Evolutionary conservation across 148 eudicot species (phyloP), one percentile per base, ranked within the genome.

Genomic region (Linanthus parryae): DNA sequence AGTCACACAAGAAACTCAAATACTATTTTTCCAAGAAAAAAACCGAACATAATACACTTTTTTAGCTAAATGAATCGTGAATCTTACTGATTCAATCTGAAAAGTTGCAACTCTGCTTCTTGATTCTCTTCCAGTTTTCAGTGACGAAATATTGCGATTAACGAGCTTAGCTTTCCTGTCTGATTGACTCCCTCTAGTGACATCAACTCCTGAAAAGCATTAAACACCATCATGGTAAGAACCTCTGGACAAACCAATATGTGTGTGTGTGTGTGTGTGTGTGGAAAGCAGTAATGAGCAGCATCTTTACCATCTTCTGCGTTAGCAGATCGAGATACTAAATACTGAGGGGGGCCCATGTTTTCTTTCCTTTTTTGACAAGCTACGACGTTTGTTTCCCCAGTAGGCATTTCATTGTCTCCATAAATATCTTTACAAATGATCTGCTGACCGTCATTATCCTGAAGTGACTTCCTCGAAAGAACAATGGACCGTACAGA

Each of bases 51-150:
- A 67, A 43, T 33, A 65, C 28, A 17, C 19, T 6, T 14, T 23
- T 23, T 14, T n/a, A 41, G 27, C 11, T 25, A 8, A 26, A 17
- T 28, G 34, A 25, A 15, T n/a, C n/a, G n/a, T n/a, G n/a, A 15
- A 54, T 57, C 81, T 68, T 69, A 71, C 83, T 30, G 65, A 36
- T 63, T 61, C 47, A 41, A 59, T 54, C 18, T 54, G 41, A 53
- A 47, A 60, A 51, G 29, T 47, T 36, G 44, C 27, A 22, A 39
- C 23, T 45, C 41, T 36, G 25, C n/a, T 24, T 25, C 65, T 65
- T 46, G 46, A 57, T 36, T 52, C 38, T 10, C 17, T 24, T 36
- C 62, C 42, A 33, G 40, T 45, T 46, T 56, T 62, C 56, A 56
- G 68, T 13, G 66, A 56, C n/a, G 64, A 34, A 43, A 48, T 42